phyloP scores from a whole-genome alignment of 805 yeast species.

The Candida montana region DNA sequence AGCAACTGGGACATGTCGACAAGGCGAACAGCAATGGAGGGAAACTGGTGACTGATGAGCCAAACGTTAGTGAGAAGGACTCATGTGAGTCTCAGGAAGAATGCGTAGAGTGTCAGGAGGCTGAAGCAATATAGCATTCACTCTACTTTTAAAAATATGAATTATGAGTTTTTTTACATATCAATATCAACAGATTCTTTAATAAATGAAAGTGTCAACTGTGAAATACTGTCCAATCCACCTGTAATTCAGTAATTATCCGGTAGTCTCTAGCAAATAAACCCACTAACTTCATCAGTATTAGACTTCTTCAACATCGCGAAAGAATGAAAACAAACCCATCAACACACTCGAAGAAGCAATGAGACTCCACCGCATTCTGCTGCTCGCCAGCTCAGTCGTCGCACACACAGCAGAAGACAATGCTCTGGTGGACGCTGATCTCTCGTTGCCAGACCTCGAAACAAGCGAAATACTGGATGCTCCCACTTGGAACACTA shows the following conservation, averaged over 20 bases:
- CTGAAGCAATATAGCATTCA: too few species aligned
- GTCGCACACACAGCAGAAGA: constrained; percentile 22
- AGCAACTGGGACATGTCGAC: constrained; percentile 63
- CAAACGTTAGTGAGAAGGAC: not conserved
- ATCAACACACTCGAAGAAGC: too few species aligned
- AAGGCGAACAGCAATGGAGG: constrained; percentile 19
- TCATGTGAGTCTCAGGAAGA: constrained; percentile 2
- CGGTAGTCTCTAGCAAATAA: too few species aligned
- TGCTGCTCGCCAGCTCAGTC: not conserved
- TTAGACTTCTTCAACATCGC: too few species aligned
- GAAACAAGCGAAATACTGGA: constrained; percentile 24
- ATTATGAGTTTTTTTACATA: too few species aligned
- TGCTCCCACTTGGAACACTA: constrained; percentile 33
- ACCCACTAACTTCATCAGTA: too few species aligned
- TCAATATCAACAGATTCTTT: too few species aligned
- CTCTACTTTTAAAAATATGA: not conserved
- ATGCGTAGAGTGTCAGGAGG: constrained; percentile 19
- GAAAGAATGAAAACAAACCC: too few species aligned
- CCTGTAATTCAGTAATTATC: too few species aligned
- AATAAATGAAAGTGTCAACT: too few species aligned
- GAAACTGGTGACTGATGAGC: constrained; percentile 10
- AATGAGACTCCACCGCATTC: not conserved
- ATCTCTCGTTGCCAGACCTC: constrained; percentile 36
- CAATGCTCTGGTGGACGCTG: constrained; percentile 21
- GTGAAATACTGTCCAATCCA: too few species aligned